Evolutionary conservation across 2,329 filamentous ascomycete genomes (phyloP), one percentile per base, ranked within the genome.

Genomic region (Phaeosphaeriaceae sp.): DNA sequence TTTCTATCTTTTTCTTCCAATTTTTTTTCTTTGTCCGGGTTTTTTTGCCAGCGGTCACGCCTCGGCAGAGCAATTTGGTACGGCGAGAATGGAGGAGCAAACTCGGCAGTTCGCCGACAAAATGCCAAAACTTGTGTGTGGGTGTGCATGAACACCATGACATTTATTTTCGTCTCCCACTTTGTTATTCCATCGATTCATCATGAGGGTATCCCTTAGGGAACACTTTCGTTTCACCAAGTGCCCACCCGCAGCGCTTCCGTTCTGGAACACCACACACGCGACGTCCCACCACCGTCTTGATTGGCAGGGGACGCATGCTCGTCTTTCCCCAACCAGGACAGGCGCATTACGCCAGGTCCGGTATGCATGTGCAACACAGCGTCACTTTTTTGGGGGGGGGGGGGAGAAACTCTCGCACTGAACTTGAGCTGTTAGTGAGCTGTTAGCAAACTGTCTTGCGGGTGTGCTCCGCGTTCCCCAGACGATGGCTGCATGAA

Each of bases 331-430:
- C 62, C 64, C 42, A 29, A 63, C 63, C 44, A 26, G 51, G 58
- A 34, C 42, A 50, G 47, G 43, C 38, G 54, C 57, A 61, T 62
- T 50, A 47, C 56, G 58, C 59, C 48, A 57, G 51, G 49, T 56
- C 50, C 49, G 46, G 51, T 54, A 51, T 56, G 56, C 54, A 57
- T 57, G 60, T 15, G 50, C 56, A 58, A 54, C 50, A 42, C 59
- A 63, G 58, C 67, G 67, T 71, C 69, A 71, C 65, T 63, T 61
- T 66, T 70, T 65, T 64, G 68, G 67, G 67, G 64, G 65, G 68
- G 67, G 67, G 64, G 64, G 54, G 45, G 57, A 53, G 52, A 55
- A 56, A 48, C 57, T 64, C 34, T 58, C 48, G 58, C 64, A 59
- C 56, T 52, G 39, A 49, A 51, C 52, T 57, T 53, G 52, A 49